Evolutionary conservation across 139 green algal species (phyloP).

Genomic region (Tetratostichococcus sp.): DNA sequence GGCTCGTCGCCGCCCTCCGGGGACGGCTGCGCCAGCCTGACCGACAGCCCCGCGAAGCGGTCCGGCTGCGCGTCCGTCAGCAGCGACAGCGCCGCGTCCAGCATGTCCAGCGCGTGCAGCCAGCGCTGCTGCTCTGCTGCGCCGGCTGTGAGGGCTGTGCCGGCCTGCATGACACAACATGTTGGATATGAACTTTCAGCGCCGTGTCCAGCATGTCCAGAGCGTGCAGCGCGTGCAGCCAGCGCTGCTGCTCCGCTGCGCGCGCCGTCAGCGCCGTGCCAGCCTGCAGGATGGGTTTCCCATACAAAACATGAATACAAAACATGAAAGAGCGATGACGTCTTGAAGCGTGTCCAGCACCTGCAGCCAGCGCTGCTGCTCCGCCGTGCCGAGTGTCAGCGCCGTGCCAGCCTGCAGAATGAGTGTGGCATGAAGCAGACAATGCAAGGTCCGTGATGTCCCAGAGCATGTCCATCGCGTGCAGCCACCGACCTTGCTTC

Average conservation of each 20-base stretch:
- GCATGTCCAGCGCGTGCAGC: conserved; percentile 56
- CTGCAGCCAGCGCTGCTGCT: too few species aligned
- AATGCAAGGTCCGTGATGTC: background rate
- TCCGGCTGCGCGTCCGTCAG: conserved; percentile 14
- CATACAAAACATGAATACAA: too few species aligned
- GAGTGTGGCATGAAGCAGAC: too few species aligned
- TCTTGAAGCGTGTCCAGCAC: too few species aligned
- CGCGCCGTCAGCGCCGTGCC: conserved; percentile 24
- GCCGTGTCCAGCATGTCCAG: conserved; percentile 48
- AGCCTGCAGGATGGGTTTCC: too few species aligned
- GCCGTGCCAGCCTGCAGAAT: conserved; percentile 55
- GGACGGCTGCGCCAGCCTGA: conserved; percentile 67
- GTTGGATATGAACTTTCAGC: too few species aligned
- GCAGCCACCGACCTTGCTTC: background rate
- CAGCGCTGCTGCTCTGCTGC: conserved; percentile 60
- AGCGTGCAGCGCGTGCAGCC: conserved; percentile 65
- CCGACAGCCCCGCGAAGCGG: conserved; percentile 44
- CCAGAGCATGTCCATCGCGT: background rate
- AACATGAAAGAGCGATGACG: too few species aligned
- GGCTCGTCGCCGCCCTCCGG: conserved; percentile 13
- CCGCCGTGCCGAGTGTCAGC: too few species aligned
- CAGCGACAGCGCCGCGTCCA: conserved; percentile 35
- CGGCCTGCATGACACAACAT: too few species aligned
- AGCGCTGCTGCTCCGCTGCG: conserved; percentile 54
- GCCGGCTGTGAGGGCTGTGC: too few species aligned